Evolutionary conservation across 495 filamentous ascomycete species (phyloP), one percentile per base, ranked within the genome.

Genomic region (Jackrogersella minutella): DNA sequence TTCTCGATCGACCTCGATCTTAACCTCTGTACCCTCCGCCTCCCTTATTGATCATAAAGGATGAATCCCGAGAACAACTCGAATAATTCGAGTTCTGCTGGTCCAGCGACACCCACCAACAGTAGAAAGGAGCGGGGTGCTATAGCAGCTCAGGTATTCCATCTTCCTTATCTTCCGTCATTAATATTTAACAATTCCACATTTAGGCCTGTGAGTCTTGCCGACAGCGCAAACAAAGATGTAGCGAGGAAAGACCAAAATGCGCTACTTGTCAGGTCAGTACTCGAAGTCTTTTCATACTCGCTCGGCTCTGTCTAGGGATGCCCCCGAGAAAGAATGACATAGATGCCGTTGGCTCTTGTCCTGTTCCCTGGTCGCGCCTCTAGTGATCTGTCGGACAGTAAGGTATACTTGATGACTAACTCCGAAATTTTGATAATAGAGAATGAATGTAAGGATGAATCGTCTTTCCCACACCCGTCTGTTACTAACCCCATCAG

Each of bases 171-270:
- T 33, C 21, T 28, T 7, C 31, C 36, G 0, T 26, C 7, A 19
- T 16, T 52, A 2, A 34, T n/a, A 50, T 44, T 62, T 59, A 47
- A 61, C 58, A 39, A 28, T 47, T 26, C 21, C 10, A 11, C 21
- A n/a, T n/a, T 34, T 7, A 70, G 91, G 92, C 68, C 21, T 96
- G 92, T 77, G 91, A 93, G 79, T 95, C 91, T 26, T 96, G 92
- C 73, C 83, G 92, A 49, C 81, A 84, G 44, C 85, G 92, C 33
- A 96, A 96, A 82, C 93, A 95, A 76, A 93, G 91, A 79, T 96
- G 92, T 74, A 92, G 95, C 73, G 92, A 96, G 73, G 85, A 86
- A 72, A 89, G 93, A 70, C 92, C 92, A 37, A 88, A 88, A 75
- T 96, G 92, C 86, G 71, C 79, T 62, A 79, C 80, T n/a, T 84